These are phyloP conservation scores for Lentinula detonsa DNA, from an alignment of 768 basidiomycete genomes.

Conservation along the genomic window DNA sequence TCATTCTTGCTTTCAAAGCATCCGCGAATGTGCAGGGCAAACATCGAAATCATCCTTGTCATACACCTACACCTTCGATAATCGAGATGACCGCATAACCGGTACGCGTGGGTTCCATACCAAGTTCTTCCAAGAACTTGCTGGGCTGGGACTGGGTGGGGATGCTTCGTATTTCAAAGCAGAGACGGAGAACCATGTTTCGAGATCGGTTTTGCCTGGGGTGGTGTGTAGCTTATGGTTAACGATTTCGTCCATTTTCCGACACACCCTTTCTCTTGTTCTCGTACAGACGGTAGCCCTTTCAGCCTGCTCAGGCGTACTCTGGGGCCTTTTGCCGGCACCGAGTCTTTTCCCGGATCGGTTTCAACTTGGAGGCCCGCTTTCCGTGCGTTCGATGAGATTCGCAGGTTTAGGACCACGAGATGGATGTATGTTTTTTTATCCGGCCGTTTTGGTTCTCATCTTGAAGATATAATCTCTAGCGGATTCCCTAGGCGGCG, in stretches of 20 bases:
- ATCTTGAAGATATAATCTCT: background rate
- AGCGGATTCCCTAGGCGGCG: slow-evolving; percentile 87
- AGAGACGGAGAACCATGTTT: slow-evolving; percentile 59
- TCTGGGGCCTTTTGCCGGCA: slow-evolving; percentile 49
- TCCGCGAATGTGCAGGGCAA: slow-evolving; percentile 78
- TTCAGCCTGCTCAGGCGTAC: slow-evolving; percentile 62
- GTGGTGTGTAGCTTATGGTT: slow-evolving; percentile 36
- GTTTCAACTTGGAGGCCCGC: slow-evolving; percentile 90
- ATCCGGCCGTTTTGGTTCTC: background rate
- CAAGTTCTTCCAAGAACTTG: slow-evolving; percentile 63
- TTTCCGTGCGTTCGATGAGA: slow-evolving; percentile 74
- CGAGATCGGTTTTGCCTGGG: slow-evolving; percentile 50
- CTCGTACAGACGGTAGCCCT: slow-evolving; percentile 67
- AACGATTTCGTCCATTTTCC: background rate
- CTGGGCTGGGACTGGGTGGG: slow-evolving; percentile 79
- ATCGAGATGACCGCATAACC: slow-evolving; percentile 62
- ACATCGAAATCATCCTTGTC: slow-evolving; percentile 79
- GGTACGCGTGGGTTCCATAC: slow-evolving; percentile 58
- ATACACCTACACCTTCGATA: slow-evolving; percentile 69
- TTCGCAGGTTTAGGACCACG: slow-evolving; percentile 72
- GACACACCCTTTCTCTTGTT: background rate
- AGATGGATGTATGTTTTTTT: slow-evolving; percentile 53
- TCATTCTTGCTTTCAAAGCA: slow-evolving; percentile 34
- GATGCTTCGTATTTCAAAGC: slow-evolving; percentile 73
- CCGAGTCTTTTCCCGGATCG: slow-evolving; percentile 71